These are phyloP conservation scores for Anacardium occidentale DNA, from an alignment of 345 rosid genomes.

Conservation along the genomic window DNA sequence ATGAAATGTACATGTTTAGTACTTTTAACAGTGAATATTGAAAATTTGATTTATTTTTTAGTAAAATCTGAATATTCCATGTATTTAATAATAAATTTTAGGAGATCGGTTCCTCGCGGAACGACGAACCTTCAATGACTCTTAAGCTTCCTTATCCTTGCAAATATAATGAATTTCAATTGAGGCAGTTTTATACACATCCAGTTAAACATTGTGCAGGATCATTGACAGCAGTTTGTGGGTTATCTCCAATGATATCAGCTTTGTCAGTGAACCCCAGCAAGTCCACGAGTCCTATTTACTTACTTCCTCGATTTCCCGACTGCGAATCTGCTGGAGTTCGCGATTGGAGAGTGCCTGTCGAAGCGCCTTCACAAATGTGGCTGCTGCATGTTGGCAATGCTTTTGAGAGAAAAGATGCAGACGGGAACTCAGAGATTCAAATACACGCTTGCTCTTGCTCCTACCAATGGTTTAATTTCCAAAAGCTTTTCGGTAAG, in stretches of 20 bases:
- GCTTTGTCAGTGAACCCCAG: conserved; percentile 79
- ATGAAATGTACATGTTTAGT: too few relatives aligned
- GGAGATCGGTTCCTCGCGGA: too few relatives aligned
- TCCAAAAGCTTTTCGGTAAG: conserved; percentile 72
- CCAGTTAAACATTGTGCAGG: conserved; percentile 40
- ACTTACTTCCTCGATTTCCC: conserved; percentile 71
- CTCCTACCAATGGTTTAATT: conserved; percentile 87
- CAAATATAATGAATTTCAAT: too few relatives aligned
- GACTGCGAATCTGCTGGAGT: conserved; percentile 14
- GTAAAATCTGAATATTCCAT: too few relatives aligned
- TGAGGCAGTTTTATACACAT: not conserved
- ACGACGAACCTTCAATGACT: too few relatives aligned
- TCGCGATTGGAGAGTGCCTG: conserved; percentile 75
- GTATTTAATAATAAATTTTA: too few relatives aligned
- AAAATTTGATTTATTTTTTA: too few relatives aligned
- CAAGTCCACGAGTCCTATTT: conserved; percentile 65
- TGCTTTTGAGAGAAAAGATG: conserved; percentile 54
- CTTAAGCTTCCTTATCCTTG: too few relatives aligned
- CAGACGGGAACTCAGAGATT: conserved; percentile 47
- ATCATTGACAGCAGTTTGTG: conserved; percentile 69
- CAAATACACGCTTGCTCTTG: conserved; percentile 62
- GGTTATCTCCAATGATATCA: conserved; percentile 86
- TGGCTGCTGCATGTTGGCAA: conserved; percentile 82
- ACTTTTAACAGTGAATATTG: too few relatives aligned
- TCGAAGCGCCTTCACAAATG: conserved; percentile 65